Evolutionary conservation across 495 filamentous ascomycete species (phyloP), one percentile per base, ranked within the genome.

Genomic region (Lophium mytilinum): DNA sequence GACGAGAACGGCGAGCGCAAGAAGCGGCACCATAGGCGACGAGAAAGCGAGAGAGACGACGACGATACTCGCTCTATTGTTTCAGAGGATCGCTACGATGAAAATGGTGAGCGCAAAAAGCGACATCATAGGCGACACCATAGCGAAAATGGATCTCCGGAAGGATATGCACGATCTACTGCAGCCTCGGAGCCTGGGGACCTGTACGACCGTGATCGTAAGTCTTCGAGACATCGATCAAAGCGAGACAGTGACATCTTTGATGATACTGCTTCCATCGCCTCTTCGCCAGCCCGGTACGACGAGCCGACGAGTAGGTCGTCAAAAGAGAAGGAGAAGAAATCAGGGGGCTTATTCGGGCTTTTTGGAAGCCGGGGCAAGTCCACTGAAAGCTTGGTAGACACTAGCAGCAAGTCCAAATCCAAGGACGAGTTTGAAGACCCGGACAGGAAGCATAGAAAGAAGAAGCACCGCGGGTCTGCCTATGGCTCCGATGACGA

Each of bases 271-370:
- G 60, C 53, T 0, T 71, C 70, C 19, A 56, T 63, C 5, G 56
- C 56, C 0, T 72, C 71, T 7, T 61, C 66, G 11, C 59, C 67
- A 24, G 58, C 67, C 5, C 50, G 62, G 6, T 62, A 66, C 39
- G 65, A 67, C 36, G 68, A 68, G 7, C 64, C 67, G 15, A 50
- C 57, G 9, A 41, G 57, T 15, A 45, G 54, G 49, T 41, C 62
- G 7, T 52, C 58, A 24, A 63, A 63, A 53, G 61, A 60, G 6
- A 72, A 69, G 43, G 68, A 69, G 50, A 69, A 69, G 35, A 70
- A 70, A 56, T 72, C 69, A 37, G 62, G 70, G 24, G 71, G 71
- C 14, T 30, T 73, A 8, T 73, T 73, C 42, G 68, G 69, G 4
- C 41, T 64, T 10, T 65, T 71, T 35, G 66, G 64, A 35, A 60